A percentile compares a stretch with the other conserved stretches of the same genome.
Conservation (phyloP, 371 early-diverging fungal species). For the Rhizomucor miehei region DNA sequence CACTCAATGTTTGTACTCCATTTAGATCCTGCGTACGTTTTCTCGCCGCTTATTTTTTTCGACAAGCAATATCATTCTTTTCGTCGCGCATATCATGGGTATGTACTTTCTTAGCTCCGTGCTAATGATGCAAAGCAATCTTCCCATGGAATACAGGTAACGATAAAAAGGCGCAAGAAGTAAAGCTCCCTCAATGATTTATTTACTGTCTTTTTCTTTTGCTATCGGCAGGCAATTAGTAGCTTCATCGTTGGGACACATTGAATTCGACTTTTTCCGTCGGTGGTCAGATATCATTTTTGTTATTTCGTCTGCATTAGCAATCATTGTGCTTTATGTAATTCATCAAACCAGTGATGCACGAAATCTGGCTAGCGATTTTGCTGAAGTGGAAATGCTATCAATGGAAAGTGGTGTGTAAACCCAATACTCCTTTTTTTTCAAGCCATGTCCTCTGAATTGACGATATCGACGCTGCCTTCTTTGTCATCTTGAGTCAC, state of each 20-base stretch:
- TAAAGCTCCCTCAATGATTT: no score
- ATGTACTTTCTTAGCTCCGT: slow-evolving; percentile 89
- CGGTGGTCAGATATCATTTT: slow-evolving; percentile 95
- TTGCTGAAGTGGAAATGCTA: slow-evolving; percentile 31
- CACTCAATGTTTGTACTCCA: no score
- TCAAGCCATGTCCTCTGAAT: slow-evolving; percentile 12
- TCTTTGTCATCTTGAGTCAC: not conserved
- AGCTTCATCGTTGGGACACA: slow-evolving; percentile 69
- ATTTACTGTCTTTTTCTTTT: not conserved
- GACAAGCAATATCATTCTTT: slow-evolving; percentile 67
- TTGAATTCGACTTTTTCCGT: slow-evolving; percentile 86
- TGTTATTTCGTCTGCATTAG: slow-evolving; percentile 71
- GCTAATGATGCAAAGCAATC: slow-evolving; percentile 84
- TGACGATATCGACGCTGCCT: slow-evolving; percentile 17
- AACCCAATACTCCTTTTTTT: no score
- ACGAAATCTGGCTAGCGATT: slow-evolving; percentile 31
- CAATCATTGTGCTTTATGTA: slow-evolving; percentile 64
- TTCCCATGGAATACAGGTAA: slow-evolving; percentile 81
- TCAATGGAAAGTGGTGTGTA: not conserved
- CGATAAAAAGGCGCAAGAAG: not conserved
- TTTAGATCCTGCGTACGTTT: slow-evolving; percentile 63
- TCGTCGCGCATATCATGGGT: slow-evolving; percentile 88
- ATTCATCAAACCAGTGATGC: slow-evolving; percentile 63
- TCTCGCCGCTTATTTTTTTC: slow-evolving; percentile 57
- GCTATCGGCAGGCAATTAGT: slow-evolving; percentile 61